Conservation (phyloP, 2,329 filamentous ascomycete genomes). For the Cryphonectria parasitica region DNA sequence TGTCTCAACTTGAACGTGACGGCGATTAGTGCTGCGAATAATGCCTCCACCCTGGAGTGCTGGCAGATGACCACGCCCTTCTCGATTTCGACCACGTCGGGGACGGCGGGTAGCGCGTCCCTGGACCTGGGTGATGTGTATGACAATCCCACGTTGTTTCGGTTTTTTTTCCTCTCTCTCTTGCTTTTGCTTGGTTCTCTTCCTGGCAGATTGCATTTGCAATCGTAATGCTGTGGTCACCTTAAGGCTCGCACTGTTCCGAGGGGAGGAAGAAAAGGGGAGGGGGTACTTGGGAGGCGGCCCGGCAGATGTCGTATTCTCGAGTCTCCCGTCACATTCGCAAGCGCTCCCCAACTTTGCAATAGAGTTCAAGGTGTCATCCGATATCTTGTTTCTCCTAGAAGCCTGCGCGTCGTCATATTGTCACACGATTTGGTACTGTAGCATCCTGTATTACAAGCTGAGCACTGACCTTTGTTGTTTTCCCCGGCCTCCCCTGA, state of each 20-base stretch:
- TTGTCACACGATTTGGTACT: neutral
- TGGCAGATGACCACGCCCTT: conserved; percentile 47
- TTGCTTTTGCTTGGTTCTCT: neutral
- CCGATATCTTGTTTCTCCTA: neutral
- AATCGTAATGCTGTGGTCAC: neutral
- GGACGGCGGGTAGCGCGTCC: conserved; percentile 38
- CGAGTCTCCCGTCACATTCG: neutral
- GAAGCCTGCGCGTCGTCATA: neutral
- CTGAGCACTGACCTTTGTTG: neutral
- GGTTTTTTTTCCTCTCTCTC: neutral
- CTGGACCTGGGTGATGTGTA: conserved; percentile 37
- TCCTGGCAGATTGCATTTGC: neutral
- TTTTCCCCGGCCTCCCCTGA: neutral
- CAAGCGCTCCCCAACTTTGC: neutral
- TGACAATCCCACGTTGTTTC: neutral
- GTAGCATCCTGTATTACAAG: neutral
- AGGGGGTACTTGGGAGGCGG: neutral
- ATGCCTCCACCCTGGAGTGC: conserved; percentile 47
- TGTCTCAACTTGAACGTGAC: conserved; percentile 43
- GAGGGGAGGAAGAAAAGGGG: neutral
- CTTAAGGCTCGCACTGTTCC: neutral
- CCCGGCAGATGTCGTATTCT: conserved; percentile 8
- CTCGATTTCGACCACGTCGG: conserved; percentile 37
- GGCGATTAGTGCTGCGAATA: conserved; percentile 40
- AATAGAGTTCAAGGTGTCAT: neutral